Percentiles rank a stretch among this genome's conserved stretches.
These are phyloP conservation scores for Thozetella sp. DNA, from an alignment of 495 filamentous ascomycete species.

Conservation along the genomic window DNA sequence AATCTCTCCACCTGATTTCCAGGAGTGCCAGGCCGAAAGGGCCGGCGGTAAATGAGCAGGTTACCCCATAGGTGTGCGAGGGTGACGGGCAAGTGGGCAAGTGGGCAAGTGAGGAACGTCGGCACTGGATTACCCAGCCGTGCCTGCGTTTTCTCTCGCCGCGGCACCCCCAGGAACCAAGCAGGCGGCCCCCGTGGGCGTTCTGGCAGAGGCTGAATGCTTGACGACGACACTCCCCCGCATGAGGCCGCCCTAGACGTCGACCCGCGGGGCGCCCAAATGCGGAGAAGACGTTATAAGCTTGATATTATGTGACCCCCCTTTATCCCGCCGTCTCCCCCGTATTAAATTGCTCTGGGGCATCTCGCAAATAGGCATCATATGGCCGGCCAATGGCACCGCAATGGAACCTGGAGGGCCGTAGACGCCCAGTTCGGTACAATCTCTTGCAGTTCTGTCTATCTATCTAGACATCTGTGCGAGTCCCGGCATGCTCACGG, in stretches of 20 bases:
- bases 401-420: background rate
- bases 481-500: no score
- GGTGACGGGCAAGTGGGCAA: background rate
- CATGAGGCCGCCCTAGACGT: background rate
- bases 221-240: background rate
- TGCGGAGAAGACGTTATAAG: background rate
- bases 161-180: background rate
- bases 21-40: background rate
- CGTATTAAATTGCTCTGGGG: conserved; percentile 1
- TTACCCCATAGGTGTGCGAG: background rate
- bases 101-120: background rate
- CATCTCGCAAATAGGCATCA: background rate
- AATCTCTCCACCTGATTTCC: background rate
- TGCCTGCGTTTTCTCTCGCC: background rate
- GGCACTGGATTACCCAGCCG: background rate
- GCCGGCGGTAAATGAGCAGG: background rate
- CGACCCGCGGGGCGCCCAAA: background rate
- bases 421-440: background rate
- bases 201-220: background rate
- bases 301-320: background rate
- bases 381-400: background rate
- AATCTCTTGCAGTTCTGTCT: background rate
- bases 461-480: background rate
- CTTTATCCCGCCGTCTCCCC: background rate
- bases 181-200: background rate